A percentile compares a stretch with the other conserved stretches of the same genome.
Evolutionary conservation across 1,284 basidiomycete species (phyloP).

Genomic region (Trichosporon sp.): DNA sequence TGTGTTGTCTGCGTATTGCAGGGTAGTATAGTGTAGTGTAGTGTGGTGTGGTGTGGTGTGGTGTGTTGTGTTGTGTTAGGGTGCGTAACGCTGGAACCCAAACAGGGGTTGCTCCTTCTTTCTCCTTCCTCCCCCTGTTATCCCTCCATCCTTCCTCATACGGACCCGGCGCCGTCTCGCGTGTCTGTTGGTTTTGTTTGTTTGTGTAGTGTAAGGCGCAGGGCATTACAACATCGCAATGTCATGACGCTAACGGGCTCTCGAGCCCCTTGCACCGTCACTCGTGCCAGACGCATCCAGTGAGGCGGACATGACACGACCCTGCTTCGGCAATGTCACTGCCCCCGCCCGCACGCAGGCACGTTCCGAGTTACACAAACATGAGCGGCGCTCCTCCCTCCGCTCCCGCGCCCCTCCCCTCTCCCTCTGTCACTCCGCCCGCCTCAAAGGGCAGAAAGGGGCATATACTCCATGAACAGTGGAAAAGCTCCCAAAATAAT

Average conservation of each 20-base stretch:
- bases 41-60: too few species aligned
- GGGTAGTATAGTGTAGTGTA: too few species aligned
- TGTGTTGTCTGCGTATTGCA: too few species aligned
- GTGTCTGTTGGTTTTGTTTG: not conserved
- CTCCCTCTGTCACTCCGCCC: not conserved
- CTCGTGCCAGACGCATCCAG: not conserved
- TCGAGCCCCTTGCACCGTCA: not conserved
- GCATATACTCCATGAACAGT: not conserved
- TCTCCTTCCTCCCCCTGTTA: not conserved
- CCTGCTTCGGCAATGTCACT: constrained; percentile 10
- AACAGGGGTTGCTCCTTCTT: not conserved
- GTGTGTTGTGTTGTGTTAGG: too few species aligned
- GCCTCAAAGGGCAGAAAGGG: not conserved
- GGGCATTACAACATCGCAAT: constrained; percentile 7
- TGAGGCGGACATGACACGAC: not conserved
- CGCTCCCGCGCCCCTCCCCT: not conserved
- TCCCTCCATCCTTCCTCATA: not conserved
- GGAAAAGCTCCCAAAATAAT: not conserved
- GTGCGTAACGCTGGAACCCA: too few species aligned
- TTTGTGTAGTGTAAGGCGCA: not conserved
- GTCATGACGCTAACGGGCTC: not conserved
- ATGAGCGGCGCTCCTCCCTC: not conserved
- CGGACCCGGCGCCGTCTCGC: not conserved
- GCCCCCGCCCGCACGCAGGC: not conserved
- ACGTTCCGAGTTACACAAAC: not conserved